phyloP scores from a whole-genome alignment of 1,284 basidiomycete species.

The Irpex rosettiformis region DNA sequence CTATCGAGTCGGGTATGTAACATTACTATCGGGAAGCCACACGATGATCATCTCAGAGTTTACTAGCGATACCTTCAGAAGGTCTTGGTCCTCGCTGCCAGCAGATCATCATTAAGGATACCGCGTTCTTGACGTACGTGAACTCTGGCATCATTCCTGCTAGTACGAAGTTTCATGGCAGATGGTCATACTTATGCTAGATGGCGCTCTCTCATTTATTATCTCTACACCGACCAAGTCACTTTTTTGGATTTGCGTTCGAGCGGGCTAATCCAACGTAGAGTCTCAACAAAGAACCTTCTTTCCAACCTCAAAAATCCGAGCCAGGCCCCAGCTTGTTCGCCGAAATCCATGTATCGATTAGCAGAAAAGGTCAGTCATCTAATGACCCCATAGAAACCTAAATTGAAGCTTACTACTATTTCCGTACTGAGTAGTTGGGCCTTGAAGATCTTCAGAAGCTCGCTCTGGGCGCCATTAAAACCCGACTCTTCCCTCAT shows the following conservation, averaged over 20 bases:
- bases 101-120: constrained; percentile 19
- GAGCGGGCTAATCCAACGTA: constrained; percentile 4
- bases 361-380: constrained; percentile 22
- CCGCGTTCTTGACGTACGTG: constrained; percentile 23
- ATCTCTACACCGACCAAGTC: constrained; percentile 22
- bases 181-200: constrained; percentile 8
- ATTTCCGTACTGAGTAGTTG: background rate
- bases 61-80: background rate
- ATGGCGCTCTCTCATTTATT: constrained; percentile 22
- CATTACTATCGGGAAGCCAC: no score
- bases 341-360: constrained; percentile 26
- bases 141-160: background rate
- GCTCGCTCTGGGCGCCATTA: constrained; percentile 16
- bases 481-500: constrained; percentile 8
- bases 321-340: constrained; percentile 17
- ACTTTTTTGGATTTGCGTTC: constrained; percentile 22
- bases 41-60: no score
- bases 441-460: constrained; percentile 16
- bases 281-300: constrained; percentile 8
- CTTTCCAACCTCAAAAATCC: background rate
- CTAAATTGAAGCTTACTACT: constrained; percentile 8
- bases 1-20: no score
- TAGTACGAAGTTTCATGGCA: background rate
- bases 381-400: background rate
- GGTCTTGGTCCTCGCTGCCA: constrained; percentile 7